These are phyloP conservation scores for Linum tenue DNA, from an alignment of 345 rosid species.

Conservation along the genomic window DNA sequence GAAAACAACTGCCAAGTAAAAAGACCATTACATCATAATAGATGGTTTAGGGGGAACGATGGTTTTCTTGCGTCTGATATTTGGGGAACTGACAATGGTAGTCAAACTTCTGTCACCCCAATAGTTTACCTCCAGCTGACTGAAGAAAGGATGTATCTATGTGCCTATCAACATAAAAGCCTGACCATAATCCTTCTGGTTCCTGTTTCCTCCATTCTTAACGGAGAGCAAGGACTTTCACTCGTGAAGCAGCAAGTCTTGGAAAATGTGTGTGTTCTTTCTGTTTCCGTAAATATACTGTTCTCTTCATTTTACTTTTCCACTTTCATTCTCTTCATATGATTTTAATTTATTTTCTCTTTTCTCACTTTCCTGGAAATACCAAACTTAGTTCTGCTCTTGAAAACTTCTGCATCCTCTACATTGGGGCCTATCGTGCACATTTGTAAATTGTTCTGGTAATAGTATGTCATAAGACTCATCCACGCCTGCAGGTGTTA, in stretches of 20 bases:
- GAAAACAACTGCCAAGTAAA: slow-evolving; percentile 30
- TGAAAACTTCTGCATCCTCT: neutral
- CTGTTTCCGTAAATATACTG: neutral
- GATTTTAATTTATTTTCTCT: neutral
- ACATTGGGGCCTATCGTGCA: neutral
- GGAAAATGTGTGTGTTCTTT: slow-evolving; percentile 53
- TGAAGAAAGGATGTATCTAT: slow-evolving; percentile 72
- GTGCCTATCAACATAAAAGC: slow-evolving; percentile 56
- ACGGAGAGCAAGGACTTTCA: slow-evolving; percentile 73
- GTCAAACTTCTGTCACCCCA: slow-evolving; percentile 43
- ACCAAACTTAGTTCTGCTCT: neutral
- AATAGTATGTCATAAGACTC: no score
- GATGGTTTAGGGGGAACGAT: slow-evolving; percentile 82
- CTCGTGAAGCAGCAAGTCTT: slow-evolving; percentile 63
- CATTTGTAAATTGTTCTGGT: neutral
- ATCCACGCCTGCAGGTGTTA: slow-evolving; percentile 15
- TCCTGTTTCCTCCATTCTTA: slow-evolving; percentile 59
- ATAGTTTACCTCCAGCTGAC: slow-evolving; percentile 62
- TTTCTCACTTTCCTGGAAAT: neutral
- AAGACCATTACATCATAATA: slow-evolving; percentile 67
- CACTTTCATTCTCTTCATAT: neutral
- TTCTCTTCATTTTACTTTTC: slow-evolving; percentile 2
- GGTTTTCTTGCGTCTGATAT: slow-evolving; percentile 75
- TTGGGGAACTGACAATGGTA: slow-evolving; percentile 51
- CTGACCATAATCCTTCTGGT: slow-evolving; percentile 71